These are phyloP conservation scores for Stagonosporopsis tanaceti DNA, from an alignment of 2,329 filamentous ascomycete genomes.

Conservation along the genomic window DNA sequence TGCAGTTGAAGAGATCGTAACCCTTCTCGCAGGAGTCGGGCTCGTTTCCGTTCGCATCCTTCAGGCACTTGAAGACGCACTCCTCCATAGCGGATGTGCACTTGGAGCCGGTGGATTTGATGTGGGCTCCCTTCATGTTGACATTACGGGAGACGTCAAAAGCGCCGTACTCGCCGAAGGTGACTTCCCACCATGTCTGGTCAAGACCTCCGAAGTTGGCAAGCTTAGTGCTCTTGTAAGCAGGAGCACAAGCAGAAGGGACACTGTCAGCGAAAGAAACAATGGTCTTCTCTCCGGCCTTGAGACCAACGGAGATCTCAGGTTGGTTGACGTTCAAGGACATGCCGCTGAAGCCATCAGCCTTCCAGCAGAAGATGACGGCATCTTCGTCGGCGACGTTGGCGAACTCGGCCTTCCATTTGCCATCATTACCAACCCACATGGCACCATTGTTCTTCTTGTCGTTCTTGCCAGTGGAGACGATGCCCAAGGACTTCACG, in stretches of 20 bases:
- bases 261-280: conserved; percentile 51
- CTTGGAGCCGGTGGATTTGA: conserved; percentile 50
- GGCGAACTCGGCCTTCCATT: conserved; percentile 47
- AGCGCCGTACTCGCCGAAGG: conserved; percentile 49
- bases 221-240: conserved; percentile 47
- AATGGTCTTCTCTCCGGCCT: conserved; percentile 45
- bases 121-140: conserved; percentile 55
- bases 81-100: conserved; percentile 53
- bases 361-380: conserved; percentile 50
- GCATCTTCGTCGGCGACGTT: conserved; percentile 45
- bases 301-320: conserved; percentile 52
- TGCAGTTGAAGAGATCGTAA: conserved; percentile 53
- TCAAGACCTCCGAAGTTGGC: conserved; percentile 50
- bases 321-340: conserved; percentile 48
- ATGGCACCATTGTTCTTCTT: conserved; percentile 40
- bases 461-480: conserved; percentile 38
- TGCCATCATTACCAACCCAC: conserved; percentile 48
- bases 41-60: conserved; percentile 18
- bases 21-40: conserved; percentile 45
- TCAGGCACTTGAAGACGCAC: conserved; percentile 56
- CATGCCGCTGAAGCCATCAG: conserved; percentile 45
- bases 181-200: conserved; percentile 58
- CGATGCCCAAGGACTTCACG: conserved; percentile 30
- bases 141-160: conserved; percentile 56
- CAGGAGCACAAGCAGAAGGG: conserved; percentile 52